Evolutionary conservation across 495 filamentous ascomycete genomes (phyloP), one percentile per base, ranked within the genome.

Genomic region (Podospora tetraspora): DNA sequence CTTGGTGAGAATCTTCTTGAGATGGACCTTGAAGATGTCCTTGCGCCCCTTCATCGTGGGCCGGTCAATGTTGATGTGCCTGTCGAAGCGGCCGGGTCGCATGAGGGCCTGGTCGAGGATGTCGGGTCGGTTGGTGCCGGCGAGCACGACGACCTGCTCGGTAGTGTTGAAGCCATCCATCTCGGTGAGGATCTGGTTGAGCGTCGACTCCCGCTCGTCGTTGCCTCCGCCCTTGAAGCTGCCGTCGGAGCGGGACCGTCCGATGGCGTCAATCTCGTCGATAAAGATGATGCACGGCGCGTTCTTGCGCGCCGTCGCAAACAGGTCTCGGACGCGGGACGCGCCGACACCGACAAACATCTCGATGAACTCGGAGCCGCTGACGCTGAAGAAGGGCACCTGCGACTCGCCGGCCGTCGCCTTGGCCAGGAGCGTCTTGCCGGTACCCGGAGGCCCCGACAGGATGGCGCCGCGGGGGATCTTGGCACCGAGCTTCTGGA

Each of bases 281-380:
- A 99, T 97, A 83, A 99, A 99, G 77, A 99, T 95, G 78, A 99
- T 99, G 80, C 95, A 99, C 3, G 95, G 95, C 4, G 96, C 90
- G 79, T 93, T 95, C 82, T 97, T 97, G 57, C 96, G 86, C 12
- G 95, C 95, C 71, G 91, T 97, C 59, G 92, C 90, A 72, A 99
- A 99, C 52, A 99, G 85, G 79, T 99, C 95, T 75, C 95, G 87
- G 57, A 99, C 95, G 75, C 95, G 88, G 11, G 93, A 97, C 37
- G 95, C 91, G 81, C 95, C 95, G 63, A 99, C 95, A 85, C 95
- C 95, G 57, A 99, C 95, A 73, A 98, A 99, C 93, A 99, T 98
- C 80, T 99, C 95, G 56, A 99, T 93, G 72, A 99, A 99, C 75
- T 99, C 95, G 24, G 95, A 99, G 74, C 95, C 95, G 79, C 93